phyloP scores from a whole-genome alignment of 2,329 filamentous ascomycete genomes.

The Atkinsonella hypoxylon region DNA sequence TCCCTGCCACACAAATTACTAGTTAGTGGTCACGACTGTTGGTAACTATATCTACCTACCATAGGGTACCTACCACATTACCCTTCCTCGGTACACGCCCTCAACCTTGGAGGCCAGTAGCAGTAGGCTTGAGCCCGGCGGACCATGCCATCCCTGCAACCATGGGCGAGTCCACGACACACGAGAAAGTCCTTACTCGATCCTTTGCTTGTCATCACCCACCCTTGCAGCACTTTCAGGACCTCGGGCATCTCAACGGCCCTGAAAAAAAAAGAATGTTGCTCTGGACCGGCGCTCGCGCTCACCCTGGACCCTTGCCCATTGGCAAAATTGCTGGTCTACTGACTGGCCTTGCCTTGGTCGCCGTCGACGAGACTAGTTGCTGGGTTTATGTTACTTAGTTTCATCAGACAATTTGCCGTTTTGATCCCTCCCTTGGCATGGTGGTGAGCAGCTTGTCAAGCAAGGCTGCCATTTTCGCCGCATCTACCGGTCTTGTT shows the following conservation, averaged over 20 bases:
- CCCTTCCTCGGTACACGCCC: constrained; percentile 2
- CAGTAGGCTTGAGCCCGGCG: not conserved
- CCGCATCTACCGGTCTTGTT: not conserved
- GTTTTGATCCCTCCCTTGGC: not conserved
- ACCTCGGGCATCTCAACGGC: constrained; percentile 10
- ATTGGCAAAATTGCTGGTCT: constrained; percentile 8
- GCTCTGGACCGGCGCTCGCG: constrained; percentile 3
- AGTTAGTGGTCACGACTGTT: not conserved
- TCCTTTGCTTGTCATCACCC: constrained; percentile 5
- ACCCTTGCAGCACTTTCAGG: constrained; percentile 10
- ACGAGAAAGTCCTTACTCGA: not conserved
- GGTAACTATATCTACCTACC: too few species aligned
- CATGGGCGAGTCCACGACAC: not conserved
- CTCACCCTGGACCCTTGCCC: constrained; percentile 3
- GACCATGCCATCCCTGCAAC: not conserved
- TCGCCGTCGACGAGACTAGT: constrained; percentile 4
- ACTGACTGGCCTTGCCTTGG: not conserved
- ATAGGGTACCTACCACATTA: not conserved
- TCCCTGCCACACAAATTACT: not conserved
- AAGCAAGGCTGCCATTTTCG: not conserved
- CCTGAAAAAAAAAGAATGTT: constrained; percentile 2
- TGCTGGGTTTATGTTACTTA: not conserved
- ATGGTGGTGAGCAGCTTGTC: not conserved
- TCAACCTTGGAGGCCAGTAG: not conserved
- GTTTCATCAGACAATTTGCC: not conserved